These are phyloP conservation scores for Agrocybe praecox DNA, from an alignment of 768 basidiomycete species.

Conservation along the genomic window DNA sequence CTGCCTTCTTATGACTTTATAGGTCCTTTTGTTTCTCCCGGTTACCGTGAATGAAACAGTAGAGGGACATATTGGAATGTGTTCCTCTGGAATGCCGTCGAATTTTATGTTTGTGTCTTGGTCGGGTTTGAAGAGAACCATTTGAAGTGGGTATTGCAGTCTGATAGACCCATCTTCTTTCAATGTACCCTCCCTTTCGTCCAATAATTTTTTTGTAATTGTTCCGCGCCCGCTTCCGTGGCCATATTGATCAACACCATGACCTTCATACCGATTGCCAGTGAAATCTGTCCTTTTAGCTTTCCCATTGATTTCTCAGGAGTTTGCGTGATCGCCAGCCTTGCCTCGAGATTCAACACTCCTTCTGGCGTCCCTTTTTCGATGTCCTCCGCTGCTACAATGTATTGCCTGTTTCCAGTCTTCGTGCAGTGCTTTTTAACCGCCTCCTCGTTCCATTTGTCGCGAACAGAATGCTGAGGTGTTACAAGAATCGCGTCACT, in stretches of 20 bases:
- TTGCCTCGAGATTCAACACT: background rate
- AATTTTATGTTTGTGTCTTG: slow-evolving; percentile 5
- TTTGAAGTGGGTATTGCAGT: slow-evolving; percentile 30
- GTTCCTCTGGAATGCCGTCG: slow-evolving; percentile 1
- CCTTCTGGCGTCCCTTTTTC: background rate
- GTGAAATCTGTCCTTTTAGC: slow-evolving; percentile 21
- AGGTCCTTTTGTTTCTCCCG: background rate
- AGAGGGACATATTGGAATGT: slow-evolving; percentile 10
- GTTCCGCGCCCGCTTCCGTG: slow-evolving; percentile 34
- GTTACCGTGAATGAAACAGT: slow-evolving; percentile 17
- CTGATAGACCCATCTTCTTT: background rate
- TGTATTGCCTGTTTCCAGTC: slow-evolving; percentile 22
- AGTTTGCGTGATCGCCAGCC: slow-evolving; percentile 4
- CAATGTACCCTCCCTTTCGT: slow-evolving; percentile 25
- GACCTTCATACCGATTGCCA: slow-evolving; percentile 30
- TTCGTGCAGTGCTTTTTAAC: slow-evolving; percentile 20
- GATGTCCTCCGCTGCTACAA: slow-evolving; percentile 30
- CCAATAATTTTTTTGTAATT: slow-evolving; percentile 32
- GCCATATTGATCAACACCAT: slow-evolving; percentile 40
- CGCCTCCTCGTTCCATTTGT: slow-evolving; percentile 35
- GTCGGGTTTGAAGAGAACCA: slow-evolving; percentile 33
- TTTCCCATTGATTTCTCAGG: slow-evolving; percentile 14
- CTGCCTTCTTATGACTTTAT: slow-evolving; percentile 20
- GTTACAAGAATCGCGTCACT: slow-evolving; percentile 34
- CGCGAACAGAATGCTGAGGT: slow-evolving; percentile 34